These are phyloP conservation scores for Fusarium sp. DNA, from an alignment of 2,329 filamentous ascomycete genomes.

Conservation along the genomic window DNA sequence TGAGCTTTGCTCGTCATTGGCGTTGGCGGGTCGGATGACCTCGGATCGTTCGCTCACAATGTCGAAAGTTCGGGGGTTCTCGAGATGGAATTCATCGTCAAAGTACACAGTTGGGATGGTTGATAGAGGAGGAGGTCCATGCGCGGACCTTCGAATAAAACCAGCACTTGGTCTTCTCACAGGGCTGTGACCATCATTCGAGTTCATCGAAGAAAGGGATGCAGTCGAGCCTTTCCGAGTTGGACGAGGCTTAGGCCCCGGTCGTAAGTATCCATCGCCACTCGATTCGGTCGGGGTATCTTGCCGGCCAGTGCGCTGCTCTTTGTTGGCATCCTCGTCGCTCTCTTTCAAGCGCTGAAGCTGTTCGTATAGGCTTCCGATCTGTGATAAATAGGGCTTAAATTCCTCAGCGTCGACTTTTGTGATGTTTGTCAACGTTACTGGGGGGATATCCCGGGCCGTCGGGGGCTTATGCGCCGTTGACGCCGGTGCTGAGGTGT, in stretches of 20 bases:
- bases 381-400: slow-evolving; percentile 82
- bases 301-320: slow-evolving; percentile 51
- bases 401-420: slow-evolving; percentile 84
- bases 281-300: slow-evolving; percentile 53
- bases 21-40: slow-evolving; percentile 77
- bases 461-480: slow-evolving; percentile 85
- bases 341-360: slow-evolving; percentile 84
- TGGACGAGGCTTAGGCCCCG: slow-evolving; percentile 45
- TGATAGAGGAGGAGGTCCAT: slow-evolving; percentile 84
- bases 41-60: slow-evolving; percentile 96
- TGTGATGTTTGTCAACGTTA: slow-evolving; percentile 87
- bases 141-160: slow-evolving; percentile 66
- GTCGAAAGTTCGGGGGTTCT: slow-evolving; percentile 96
- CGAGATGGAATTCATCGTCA: slow-evolving; percentile 91
- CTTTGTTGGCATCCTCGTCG: slow-evolving; percentile 68
- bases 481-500: slow-evolving; percentile 74
- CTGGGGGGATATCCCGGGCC: slow-evolving; percentile 89
- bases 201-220: slow-evolving; percentile 60
- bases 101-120: slow-evolving; percentile 96
- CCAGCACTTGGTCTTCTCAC: slow-evolving; percentile 57
- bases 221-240: slow-evolving; percentile 50
- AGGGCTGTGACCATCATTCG: slow-evolving; percentile 56
- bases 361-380: slow-evolving; percentile 88
- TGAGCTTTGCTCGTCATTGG: slow-evolving; percentile 62
- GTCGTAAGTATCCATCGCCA: slow-evolving; percentile 58